Evolutionary conservation across 176 grass and related monocot species (phyloP).

Genomic region (Oryza australiensis): DNA sequence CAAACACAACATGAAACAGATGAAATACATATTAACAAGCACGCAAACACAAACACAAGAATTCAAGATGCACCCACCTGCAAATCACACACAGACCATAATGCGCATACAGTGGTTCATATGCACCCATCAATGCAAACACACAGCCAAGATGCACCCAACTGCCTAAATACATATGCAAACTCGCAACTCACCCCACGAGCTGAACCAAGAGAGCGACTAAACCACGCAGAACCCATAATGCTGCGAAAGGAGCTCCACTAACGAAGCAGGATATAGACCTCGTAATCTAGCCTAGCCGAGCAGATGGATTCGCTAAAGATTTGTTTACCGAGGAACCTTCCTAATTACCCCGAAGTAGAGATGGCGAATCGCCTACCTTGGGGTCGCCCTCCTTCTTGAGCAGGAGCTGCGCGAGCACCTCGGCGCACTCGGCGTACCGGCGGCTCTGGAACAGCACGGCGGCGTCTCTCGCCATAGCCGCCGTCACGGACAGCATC

Average conservation of each 20-base stretch:
- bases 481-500: conserved; percentile 56
- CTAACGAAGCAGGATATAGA: background rate
- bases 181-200: background rate
- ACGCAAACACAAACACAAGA: background rate
- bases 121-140: background rate
- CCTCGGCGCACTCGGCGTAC: conserved; percentile 63
- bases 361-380: conserved; percentile 42
- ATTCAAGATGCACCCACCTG: background rate
- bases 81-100: too few relatives aligned
- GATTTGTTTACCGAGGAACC: background rate
- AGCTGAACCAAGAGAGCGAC: background rate
- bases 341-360: background rate
- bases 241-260: background rate
- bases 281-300: background rate
- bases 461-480: conserved; percentile 71
- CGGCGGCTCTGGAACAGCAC: conserved; percentile 72
- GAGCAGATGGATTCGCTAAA: conserved; percentile 9
- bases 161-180: background rate
- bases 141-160: background rate
- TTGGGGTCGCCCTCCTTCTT: conserved; percentile 84
- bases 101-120: background rate
- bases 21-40: background rate
- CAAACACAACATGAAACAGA: background rate
- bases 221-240: background rate
- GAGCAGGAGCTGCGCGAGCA: conserved; percentile 65